Evolutionary conservation across 306 rosid genomes (phyloP).

Genomic region (Quercus berberidifolia): DNA sequence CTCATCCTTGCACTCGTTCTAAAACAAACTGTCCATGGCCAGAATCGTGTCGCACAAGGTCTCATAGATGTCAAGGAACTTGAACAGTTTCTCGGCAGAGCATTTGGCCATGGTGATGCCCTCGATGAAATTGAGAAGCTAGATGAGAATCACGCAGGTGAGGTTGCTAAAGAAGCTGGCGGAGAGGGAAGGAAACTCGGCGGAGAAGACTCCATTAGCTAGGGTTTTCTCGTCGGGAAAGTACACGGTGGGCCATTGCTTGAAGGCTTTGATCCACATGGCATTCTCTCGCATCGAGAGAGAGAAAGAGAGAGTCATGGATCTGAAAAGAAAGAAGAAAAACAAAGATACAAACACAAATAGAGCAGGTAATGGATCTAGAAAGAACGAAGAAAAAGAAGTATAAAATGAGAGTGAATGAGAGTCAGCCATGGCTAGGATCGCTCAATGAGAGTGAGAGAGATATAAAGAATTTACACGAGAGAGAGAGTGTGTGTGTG

Average conservation of each 20-base stretch:
- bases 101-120: conserved; percentile 52
- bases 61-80: conserved; percentile 61
- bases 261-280: conserved; percentile 40
- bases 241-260: conserved; percentile 24
- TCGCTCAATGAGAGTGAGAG: too few relatives aligned
- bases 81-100: conserved; percentile 54
- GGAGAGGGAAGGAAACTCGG: neutral
- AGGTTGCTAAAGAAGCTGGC: neutral
- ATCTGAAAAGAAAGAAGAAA: too few relatives aligned
- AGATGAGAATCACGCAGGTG: conserved; percentile 30
- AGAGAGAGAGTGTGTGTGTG: too few relatives aligned
- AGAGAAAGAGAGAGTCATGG: too few relatives aligned
- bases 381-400: too few relatives aligned
- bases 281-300: conserved; percentile 27
- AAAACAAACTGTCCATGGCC: conserved; percentile 18
- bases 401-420: too few relatives aligned
- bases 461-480: too few relatives aligned
- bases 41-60: conserved; percentile 33
- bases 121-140: conserved; percentile 49
- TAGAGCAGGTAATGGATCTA: too few relatives aligned
- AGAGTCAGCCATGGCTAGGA: too few relatives aligned
- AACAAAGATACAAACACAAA: too few relatives aligned
- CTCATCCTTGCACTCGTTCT: conserved; percentile 29
- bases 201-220: conserved; percentile 27
- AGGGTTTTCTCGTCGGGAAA: conserved; percentile 39